phyloP scores from a whole-genome alignment of 805 yeast species.

The Kazachstania martiniae region DNA sequence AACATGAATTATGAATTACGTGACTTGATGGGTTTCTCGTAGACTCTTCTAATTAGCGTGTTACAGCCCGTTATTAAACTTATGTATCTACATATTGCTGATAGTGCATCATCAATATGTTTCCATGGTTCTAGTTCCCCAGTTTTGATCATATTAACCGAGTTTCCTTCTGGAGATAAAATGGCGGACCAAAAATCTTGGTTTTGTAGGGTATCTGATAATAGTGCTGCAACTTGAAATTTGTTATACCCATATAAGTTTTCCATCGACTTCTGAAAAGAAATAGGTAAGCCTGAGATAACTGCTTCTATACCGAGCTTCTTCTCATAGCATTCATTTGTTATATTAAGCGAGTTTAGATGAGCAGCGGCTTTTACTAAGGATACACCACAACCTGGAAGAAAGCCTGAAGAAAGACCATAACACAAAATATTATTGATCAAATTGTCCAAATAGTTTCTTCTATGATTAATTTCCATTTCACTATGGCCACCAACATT shows the following conservation, averaged over 20 bases:
- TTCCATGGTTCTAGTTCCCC: constrained; percentile 23
- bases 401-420: constrained; percentile 20
- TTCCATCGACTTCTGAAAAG: constrained; percentile 14
- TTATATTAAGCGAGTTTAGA: background rate
- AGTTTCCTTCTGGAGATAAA: constrained; percentile 2
- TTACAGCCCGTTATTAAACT: constrained; percentile 12
- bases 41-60: constrained; percentile 14
- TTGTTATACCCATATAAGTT: constrained; percentile 10
- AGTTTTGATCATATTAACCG: constrained; percentile 3
- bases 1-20: too few relatives aligned
- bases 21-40: too few relatives aligned
- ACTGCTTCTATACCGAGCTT: constrained; percentile 10
- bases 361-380: constrained; percentile 14
- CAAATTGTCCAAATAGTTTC: constrained; percentile 17
- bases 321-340: too few relatives aligned
- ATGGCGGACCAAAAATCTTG: constrained; percentile 6
- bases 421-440: constrained; percentile 19
- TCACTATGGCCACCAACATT: constrained; percentile 24
- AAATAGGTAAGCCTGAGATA: constrained; percentile 7
- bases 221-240: constrained; percentile 6
- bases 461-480: constrained; percentile 23
- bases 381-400: constrained; percentile 18
- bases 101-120: constrained; percentile 12
- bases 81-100: constrained; percentile 10
- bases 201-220: constrained; percentile 11